phyloP scores from a whole-genome alignment of 768 basidiomycete species.

The Pulveroboletus ravenelii region DNA sequence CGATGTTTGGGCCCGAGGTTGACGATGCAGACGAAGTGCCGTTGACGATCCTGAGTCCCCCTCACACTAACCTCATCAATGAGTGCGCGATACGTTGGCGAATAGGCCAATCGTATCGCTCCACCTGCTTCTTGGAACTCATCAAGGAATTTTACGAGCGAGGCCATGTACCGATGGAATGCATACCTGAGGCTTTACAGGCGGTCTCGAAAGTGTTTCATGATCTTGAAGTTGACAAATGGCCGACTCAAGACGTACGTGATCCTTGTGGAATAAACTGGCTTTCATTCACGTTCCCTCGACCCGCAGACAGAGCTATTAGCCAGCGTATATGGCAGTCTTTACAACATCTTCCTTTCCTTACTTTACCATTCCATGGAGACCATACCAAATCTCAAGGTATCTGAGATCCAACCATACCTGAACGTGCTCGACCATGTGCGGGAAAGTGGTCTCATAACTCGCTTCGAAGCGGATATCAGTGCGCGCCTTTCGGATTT shows the following conservation, averaged over 20 bases:
- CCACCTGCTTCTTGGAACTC: slow-evolving; percentile 76
- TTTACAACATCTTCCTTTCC: slow-evolving; percentile 86
- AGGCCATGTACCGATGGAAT: slow-evolving; percentile 89
- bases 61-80: slow-evolving; percentile 78
- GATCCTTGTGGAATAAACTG: not conserved
- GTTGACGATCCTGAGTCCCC: slow-evolving; percentile 76
- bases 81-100: slow-evolving; percentile 91
- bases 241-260: slow-evolving; percentile 82
- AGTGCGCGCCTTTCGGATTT: slow-evolving; percentile 62
- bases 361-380: slow-evolving; percentile 83
- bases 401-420: slow-evolving; percentile 60
- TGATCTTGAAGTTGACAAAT: slow-evolving; percentile 67
- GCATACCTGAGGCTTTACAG: slow-evolving; percentile 84
- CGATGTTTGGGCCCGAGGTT: slow-evolving; percentile 87
- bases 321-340: slow-evolving; percentile 57
- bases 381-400: slow-evolving; percentile 66
- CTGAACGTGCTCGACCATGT: slow-evolving; percentile 68
- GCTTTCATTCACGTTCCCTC: slow-evolving; percentile 5
- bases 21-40: slow-evolving; percentile 95
- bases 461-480: slow-evolving; percentile 71
- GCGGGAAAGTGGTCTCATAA: slow-evolving; percentile 63
- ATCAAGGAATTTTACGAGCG: slow-evolving; percentile 85
- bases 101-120: slow-evolving; percentile 73
- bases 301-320: slow-evolving; percentile 59
- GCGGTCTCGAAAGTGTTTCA: slow-evolving; percentile 64